Conservation (phyloP, 2,329 filamentous ascomycete species). For the Fusarium nisikadoi region DNA sequence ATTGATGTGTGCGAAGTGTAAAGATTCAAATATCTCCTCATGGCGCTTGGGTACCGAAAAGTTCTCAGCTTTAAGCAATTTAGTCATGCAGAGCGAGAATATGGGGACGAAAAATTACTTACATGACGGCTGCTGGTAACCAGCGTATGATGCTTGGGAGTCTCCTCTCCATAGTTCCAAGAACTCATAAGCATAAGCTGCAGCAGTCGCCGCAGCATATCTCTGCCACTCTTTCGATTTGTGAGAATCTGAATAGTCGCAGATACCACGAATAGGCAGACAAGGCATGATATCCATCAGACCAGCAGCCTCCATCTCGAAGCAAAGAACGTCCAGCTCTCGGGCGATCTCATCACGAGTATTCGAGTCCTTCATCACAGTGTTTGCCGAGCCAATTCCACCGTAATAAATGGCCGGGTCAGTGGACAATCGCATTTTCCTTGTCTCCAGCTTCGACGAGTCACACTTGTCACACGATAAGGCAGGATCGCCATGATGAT, state of each 20-base stretch:
- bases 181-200: neutral
- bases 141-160: rapidly evolving
- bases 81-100: neutral
- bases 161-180: rapidly evolving
- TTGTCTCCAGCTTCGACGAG: rapidly evolving
- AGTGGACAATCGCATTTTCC: rapidly evolving
- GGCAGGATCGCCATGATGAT: neutral
- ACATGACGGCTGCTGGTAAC: rapidly evolving
- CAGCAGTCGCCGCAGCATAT: neutral
- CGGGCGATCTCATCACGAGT: neutral
- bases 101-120: neutral
- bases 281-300: neutral
- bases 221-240: neutral
- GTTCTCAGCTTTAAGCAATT: neutral
- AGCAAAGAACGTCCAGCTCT: neutral
- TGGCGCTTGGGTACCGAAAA: neutral
- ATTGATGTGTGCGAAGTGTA: too few species aligned
- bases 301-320: neutral
- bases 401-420: rapidly evolving
- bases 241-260: neutral
- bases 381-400: rapidly evolving
- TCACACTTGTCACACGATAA: rapidly evolving
- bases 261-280: neutral
- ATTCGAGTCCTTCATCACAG: neutral
- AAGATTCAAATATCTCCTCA: conserved; percentile 39